Base-by-base conservation (phyloP, 495 filamentous ascomycete genomes). In the Penicillium daleae region DNA sequence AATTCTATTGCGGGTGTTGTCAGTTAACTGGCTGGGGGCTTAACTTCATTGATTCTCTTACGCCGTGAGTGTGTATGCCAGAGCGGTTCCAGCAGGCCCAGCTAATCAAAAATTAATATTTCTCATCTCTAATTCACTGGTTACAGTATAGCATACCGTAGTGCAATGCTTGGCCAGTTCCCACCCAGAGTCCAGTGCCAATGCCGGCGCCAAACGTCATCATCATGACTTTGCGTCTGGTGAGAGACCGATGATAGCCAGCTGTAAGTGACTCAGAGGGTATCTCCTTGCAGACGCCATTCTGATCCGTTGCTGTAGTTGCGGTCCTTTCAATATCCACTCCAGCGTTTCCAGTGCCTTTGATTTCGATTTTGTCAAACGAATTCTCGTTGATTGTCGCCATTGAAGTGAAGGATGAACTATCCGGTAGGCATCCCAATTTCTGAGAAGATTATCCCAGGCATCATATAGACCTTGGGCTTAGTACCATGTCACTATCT, bases 171-270 rank as follows among this genome's bases (percentile, higher is more conserved):
- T 66, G 63, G 37, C 71, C 71, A 35, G 71, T 67, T n/a, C 71
- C 65, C 8, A 69, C 60, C 71, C 71, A 69, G 1, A 74, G 57
- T 0, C 69, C 71, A 3, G 69, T 71, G 6, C 71, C 71, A 53
- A 74, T 68, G 2, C 71, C 71, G 19, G 71, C 71, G 1, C 71
- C 71, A 61, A 74, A 74, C 26, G 71, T 74, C 69, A 70, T 74
- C 71, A 74, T 74, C 71, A 74, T 74, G 39, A 74, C 68, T 35
- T 74, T 68, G 21, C 71, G 65, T 21, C 69, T 53, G 1, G 66
- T 68, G 26, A 74, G 62, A n/a, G 69, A 71, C 17, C 71, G 69
- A 31, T 74, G 71, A 19, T 67, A 74, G 5, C 71, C 71, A 6
- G 67, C 71, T 52, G 46, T 62, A 6, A 56, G 44, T 12, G 33